A percentile compares a stretch with the other conserved stretches of the same genome.
These are phyloP conservation scores for Scytalidium sp. DNA, from an alignment of 2,329 filamentous ascomycete species.

Conservation along the genomic window DNA sequence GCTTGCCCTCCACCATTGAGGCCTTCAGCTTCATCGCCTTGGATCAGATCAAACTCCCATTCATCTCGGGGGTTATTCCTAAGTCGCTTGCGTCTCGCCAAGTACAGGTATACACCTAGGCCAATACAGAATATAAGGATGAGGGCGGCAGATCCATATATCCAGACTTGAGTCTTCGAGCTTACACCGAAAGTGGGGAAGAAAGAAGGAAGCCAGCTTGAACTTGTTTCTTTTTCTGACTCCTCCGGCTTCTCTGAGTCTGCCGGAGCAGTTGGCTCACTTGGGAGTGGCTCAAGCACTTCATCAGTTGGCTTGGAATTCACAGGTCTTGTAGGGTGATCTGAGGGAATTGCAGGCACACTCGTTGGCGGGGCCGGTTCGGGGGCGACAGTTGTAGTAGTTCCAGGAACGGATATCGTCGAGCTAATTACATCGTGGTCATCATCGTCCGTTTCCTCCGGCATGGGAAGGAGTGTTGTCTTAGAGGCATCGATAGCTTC, in stretches of 20 bases:
- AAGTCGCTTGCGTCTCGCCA: constrained; percentile 74
- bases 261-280: constrained; percentile 20
- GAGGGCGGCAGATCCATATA: constrained; percentile 80
- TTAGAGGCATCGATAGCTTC: constrained; percentile 76
- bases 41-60: constrained; percentile 93
- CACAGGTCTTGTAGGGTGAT: constrained; percentile 63
- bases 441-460: constrained; percentile 77
- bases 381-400: constrained; percentile 39
- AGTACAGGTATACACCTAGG: constrained; percentile 76
- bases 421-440: constrained; percentile 66
- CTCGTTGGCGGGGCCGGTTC: constrained; percentile 40
- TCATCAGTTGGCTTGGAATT: constrained; percentile 32
- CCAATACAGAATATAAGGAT: constrained; percentile 81
- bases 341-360: constrained; percentile 47
- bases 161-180: constrained; percentile 87
- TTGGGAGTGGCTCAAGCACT: constrained; percentile 15
- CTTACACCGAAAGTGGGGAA: constrained; percentile 89
- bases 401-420: constrained; percentile 57
- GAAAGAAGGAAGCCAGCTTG: constrained; percentile 71
- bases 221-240: constrained; percentile 19
- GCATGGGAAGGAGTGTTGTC: constrained; percentile 75
- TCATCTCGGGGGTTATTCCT: constrained; percentile 73
- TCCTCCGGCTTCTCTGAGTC: constrained; percentile 14
- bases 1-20: constrained; percentile 40
- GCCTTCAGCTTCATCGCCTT: constrained; percentile 70